Conservation (phyloP, 306 rosid genomes). For the Begonia peltatifolia region DNA sequence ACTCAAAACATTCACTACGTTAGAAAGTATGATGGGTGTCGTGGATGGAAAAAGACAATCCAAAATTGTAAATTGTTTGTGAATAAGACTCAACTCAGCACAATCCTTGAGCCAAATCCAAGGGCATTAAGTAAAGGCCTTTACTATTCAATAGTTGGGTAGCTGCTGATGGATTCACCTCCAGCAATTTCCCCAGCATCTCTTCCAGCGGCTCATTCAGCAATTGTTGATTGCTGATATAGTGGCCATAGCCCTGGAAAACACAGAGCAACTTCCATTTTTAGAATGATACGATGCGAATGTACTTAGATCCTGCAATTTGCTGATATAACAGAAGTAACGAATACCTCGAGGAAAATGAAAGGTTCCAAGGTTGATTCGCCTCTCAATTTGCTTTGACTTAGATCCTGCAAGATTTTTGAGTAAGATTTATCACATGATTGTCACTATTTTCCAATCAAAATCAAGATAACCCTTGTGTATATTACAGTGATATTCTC, state of each 20-base stretch:
- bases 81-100: conserved; percentile 7
- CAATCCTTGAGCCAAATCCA: conserved; percentile 31
- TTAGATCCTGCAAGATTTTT: conserved; percentile 35
- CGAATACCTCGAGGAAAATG: conserved; percentile 56
- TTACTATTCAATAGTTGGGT: conserved; percentile 48
- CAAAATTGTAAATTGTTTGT: too few species aligned
- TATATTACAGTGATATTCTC: too few species aligned
- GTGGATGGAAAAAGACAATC: too few species aligned
- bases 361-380: conserved; percentile 45
- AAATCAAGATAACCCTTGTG: too few species aligned
- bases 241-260: conserved; percentile 80
- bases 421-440: too few species aligned
- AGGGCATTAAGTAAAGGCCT: conserved; percentile 61
- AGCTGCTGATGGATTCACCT: conserved; percentile 45
- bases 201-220: conserved; percentile 76
- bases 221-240: conserved; percentile 35
- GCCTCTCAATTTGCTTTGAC: conserved; percentile 47
- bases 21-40: too few species aligned
- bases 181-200: conserved; percentile 72
- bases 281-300: not conserved
- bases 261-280: conserved; percentile 1
- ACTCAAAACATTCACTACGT: too few species aligned
- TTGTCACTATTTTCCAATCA: too few species aligned
- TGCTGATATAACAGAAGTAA: too few species aligned
- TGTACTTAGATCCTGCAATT: too few species aligned